Conservation (phyloP, 768 basidiomycete genomes). For the Lactarius quietus region DNA sequence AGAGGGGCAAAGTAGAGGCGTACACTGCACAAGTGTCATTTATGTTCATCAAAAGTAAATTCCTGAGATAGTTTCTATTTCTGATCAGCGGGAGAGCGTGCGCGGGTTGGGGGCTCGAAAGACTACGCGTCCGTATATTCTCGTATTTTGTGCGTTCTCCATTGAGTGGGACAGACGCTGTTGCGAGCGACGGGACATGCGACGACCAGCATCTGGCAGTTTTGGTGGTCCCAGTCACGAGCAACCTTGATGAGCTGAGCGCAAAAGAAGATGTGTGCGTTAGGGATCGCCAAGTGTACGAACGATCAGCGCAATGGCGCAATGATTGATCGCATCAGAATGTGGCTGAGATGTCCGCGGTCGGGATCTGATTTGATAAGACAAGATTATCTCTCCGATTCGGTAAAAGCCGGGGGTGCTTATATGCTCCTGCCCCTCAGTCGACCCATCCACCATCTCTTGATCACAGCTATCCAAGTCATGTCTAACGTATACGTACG, state of each 20-base stretch:
- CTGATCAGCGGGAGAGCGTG: background rate
- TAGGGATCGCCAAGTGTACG: background rate
- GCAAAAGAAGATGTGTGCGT: background rate
- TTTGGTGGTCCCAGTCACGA: background rate
- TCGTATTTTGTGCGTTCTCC: background rate
- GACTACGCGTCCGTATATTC: too few relatives aligned
- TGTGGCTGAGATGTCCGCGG: too few relatives aligned
- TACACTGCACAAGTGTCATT: background rate
- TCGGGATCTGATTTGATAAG: background rate
- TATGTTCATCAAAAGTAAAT: background rate
- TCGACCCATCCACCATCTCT: slow-evolving; percentile 14
- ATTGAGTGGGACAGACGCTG: background rate
- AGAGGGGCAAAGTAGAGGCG: background rate
- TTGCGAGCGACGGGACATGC: background rate
- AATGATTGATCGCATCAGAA: background rate
- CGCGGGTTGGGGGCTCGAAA: background rate
- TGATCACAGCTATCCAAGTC: slow-evolving; percentile 22
- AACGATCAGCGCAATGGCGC: background rate
- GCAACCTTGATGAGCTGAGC: background rate
- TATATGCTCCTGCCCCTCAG: slow-evolving; percentile 24
- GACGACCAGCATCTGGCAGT: background rate
- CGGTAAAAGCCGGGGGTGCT: slow-evolving; percentile 19
- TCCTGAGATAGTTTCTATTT: background rate
- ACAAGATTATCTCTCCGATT: slow-evolving; percentile 21
- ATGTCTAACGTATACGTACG: slow-evolving; percentile 43